Conservation (phyloP, 371 early-diverging fungal genomes). For the Mortierella sp. region DNA sequence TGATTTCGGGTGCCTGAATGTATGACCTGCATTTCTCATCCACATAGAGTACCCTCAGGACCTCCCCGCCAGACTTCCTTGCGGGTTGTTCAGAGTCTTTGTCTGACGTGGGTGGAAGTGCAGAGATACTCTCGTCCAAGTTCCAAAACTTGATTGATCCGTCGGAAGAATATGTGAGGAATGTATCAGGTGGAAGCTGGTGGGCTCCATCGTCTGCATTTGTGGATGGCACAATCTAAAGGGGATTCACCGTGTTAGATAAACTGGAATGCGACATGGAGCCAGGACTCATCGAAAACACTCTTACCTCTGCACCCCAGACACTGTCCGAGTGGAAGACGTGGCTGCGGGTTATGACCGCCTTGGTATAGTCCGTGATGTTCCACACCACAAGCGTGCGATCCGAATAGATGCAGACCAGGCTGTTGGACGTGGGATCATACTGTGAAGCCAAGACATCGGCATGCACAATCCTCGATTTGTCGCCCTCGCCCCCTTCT, state of each 20-base stretch:
- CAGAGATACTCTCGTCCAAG: constrained; percentile 31
- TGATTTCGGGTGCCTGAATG: constrained; percentile 38
- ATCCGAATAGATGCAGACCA: constrained; percentile 77
- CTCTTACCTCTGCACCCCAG: constrained; percentile 88
- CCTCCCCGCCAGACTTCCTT: constrained; percentile 6
- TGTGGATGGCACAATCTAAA: constrained; percentile 27
- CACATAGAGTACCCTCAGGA: constrained; percentile 31
- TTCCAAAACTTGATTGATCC: constrained; percentile 87
- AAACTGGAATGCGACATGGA: too few species aligned
- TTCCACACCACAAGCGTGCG: constrained; percentile 82
- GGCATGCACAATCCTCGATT: constrained; percentile 26
- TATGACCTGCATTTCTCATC: constrained; percentile 29
- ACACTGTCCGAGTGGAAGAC: constrained; percentile 83
- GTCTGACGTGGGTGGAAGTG: constrained; percentile 7
- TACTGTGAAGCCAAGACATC: constrained; percentile 43
- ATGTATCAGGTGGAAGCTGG: constrained; percentile 70
- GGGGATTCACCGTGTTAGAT: not conserved
- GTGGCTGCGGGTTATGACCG: constrained; percentile 74
- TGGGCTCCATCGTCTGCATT: constrained; percentile 4
- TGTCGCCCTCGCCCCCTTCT: constrained; percentile 53
- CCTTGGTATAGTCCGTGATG: constrained; percentile 69
- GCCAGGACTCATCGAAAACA: too few species aligned
- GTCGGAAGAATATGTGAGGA: constrained; percentile 83
- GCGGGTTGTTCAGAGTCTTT: not conserved
- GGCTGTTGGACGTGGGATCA: constrained; percentile 48